A percentile compares a stretch with the other conserved stretches of the same genome.
These are phyloP conservation scores for Hypoxylon lienhwacheense DNA, from an alignment of 495 filamentous ascomycete genomes.

Conservation along the genomic window DNA sequence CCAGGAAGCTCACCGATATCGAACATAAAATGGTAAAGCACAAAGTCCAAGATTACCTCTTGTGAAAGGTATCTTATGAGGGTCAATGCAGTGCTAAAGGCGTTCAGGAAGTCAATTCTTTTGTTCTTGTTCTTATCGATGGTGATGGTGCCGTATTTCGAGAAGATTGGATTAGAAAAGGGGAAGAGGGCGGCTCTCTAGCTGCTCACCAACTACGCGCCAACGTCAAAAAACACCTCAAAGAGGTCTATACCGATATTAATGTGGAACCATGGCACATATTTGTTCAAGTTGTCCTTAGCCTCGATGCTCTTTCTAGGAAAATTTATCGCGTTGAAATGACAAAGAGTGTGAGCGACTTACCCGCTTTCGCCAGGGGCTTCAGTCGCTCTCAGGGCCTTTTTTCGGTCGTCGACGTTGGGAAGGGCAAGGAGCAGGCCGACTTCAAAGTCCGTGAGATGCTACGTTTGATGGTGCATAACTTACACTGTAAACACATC, in stretches of 20 bases:
- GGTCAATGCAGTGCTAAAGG: conserved; percentile 2
- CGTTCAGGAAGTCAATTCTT: conserved; percentile 50
- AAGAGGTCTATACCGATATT: conserved; percentile 36
- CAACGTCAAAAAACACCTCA: conserved; percentile 54
- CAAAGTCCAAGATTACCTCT: not conserved
- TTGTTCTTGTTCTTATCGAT: conserved; percentile 62
- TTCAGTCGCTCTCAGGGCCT: conserved; percentile 63
- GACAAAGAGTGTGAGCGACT: conserved; percentile 52
- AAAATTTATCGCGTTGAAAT: conserved; percentile 51
- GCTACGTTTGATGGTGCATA: conserved; percentile 60
- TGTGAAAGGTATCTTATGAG: not conserved
- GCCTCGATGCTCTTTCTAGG: conserved; percentile 58
- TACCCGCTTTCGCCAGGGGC: conserved; percentile 57
- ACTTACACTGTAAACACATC: conserved; percentile 67
- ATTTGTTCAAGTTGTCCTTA: conserved; percentile 64
- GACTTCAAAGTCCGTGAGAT: conserved; percentile 56
- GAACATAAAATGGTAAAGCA: conserved; percentile 20
- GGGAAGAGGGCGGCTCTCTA: conserved; percentile 57
- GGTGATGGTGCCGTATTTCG: conserved; percentile 66
- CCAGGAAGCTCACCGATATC: conserved; percentile 13
- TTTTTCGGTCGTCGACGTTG: conserved; percentile 65
- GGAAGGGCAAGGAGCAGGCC: conserved; percentile 62
- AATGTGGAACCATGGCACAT: conserved; percentile 54
- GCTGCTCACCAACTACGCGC: conserved; percentile 58
- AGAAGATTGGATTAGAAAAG: conserved; percentile 54